These are phyloP conservation scores for Huntiella omanensis DNA, from an alignment of 2,329 filamentous ascomycete species.

Conservation along the genomic window DNA sequence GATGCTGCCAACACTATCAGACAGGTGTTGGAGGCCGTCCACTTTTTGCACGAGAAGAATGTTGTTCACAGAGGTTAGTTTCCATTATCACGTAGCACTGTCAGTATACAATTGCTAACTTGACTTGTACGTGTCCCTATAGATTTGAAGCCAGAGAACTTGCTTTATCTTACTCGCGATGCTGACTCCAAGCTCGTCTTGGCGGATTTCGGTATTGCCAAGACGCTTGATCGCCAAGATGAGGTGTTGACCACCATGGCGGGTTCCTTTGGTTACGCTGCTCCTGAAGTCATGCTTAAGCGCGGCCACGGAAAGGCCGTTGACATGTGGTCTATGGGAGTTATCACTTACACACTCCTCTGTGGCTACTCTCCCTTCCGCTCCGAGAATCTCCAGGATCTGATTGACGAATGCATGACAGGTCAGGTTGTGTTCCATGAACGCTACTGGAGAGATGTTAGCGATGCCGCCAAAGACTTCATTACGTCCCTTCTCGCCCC, in stretches of 20 bases:
- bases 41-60: slow-evolving; percentile 86
- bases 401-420: slow-evolving; percentile 84
- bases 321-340: slow-evolving; percentile 98
- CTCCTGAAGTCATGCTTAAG: slow-evolving; percentile 96
- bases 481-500: slow-evolving; percentile 67
- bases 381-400: slow-evolving; percentile 76
- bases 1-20: slow-evolving; percentile 91
- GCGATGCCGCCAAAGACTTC: slow-evolving; percentile 85
- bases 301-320: slow-evolving; percentile 94
- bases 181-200: slow-evolving; percentile 70
- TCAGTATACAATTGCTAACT: not conserved
- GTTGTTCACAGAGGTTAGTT: slow-evolving; percentile 76
- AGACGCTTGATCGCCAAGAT: slow-evolving; percentile 81
- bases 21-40: slow-evolving; percentile 76
- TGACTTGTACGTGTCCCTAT: slow-evolving; percentile 34
- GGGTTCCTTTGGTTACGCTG: slow-evolving; percentile 92
- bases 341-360: slow-evolving; percentile 94
- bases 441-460: slow-evolving; percentile 96
- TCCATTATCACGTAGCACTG: slow-evolving; percentile 8
- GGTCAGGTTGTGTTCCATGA: slow-evolving; percentile 86
- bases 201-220: slow-evolving; percentile 95
- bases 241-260: slow-evolving; percentile 97
- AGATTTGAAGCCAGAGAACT: slow-evolving; percentile 97
- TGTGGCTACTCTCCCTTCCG: slow-evolving; percentile 98
- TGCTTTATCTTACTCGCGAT: slow-evolving; percentile 73